Conservation (phyloP, 306 rosid species). For the Castanospermum australe region DNA sequence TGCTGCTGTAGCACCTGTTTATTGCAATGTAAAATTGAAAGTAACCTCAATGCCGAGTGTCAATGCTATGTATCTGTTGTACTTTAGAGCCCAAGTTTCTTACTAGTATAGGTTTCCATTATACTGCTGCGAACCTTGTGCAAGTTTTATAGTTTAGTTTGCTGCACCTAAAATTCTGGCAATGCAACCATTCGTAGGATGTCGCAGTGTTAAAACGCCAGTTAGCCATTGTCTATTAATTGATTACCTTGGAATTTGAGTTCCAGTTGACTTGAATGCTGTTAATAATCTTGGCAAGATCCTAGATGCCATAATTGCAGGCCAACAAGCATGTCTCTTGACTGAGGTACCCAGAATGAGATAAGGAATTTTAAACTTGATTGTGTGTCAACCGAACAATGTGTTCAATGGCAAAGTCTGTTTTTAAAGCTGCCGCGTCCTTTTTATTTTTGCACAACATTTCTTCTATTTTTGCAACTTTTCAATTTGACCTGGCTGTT, state of each 20-base stretch:
- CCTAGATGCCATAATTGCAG: too few species aligned
- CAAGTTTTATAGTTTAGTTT: not conserved
- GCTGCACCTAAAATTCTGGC: not conserved
- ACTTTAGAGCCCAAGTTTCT: not conserved
- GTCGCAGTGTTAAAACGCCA: too few species aligned
- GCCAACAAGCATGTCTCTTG: not conserved
- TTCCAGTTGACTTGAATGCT: too few species aligned
- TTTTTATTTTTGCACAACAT: conserved; percentile 40
- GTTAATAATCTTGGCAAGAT: too few species aligned
- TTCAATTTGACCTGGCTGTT: conserved; percentile 51
- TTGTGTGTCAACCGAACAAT: conserved; percentile 23
- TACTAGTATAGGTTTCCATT: not conserved
- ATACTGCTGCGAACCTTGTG: not conserved
- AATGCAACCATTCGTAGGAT: not conserved
- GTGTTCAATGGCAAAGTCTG: not conserved
- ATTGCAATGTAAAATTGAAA: not conserved
- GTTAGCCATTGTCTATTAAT: not conserved
- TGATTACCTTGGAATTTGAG: not conserved
- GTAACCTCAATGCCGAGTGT: not conserved
- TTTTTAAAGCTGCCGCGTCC: conserved; percentile 28
- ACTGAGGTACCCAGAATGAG: not conserved
- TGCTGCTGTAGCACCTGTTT: not conserved
- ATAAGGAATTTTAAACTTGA: conserved; percentile 26
- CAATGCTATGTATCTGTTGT: not conserved
- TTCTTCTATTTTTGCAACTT: conserved; percentile 19